phyloP scores from a whole-genome alignment of 768 basidiomycete species.

The Exsudoporus frostii region DNA sequence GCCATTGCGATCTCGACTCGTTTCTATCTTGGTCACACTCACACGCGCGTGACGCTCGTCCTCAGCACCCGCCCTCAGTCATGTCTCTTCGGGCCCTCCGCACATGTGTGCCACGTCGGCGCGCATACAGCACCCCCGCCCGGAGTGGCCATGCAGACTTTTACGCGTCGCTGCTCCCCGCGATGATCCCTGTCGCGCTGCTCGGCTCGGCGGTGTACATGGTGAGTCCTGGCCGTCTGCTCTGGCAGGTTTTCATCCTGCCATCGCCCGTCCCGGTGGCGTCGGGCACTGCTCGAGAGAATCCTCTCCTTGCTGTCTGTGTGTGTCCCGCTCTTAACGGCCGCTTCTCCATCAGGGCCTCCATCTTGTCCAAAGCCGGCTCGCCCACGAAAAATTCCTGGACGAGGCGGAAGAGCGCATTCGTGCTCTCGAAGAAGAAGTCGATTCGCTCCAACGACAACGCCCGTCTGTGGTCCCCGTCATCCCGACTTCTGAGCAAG shows the following conservation, averaged over 20 bases:
- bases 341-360: constrained; percentile 47
- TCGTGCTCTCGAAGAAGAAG: constrained; percentile 55
- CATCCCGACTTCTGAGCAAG: neutral
- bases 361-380: constrained; percentile 55
- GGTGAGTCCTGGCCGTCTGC: constrained; percentile 36
- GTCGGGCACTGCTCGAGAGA: constrained; percentile 6
- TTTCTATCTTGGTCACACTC: constrained; percentile 12
- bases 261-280: constrained; percentile 3
- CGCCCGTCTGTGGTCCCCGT: constrained; percentile 1
- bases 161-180: constrained; percentile 68
- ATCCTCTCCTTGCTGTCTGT: constrained; percentile 1
- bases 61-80: no score
- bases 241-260: neutral
- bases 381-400: constrained; percentile 72
- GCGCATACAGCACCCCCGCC: constrained; percentile 10
- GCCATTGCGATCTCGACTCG: constrained; percentile 4
- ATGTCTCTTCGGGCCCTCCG: constrained; percentile 1
- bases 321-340: constrained; percentile 9
- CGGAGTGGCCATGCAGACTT: constrained; percentile 56
- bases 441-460: constrained; percentile 37
- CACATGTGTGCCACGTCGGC: neutral
- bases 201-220: constrained; percentile 79
- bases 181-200: constrained; percentile 75
- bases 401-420: constrained; percentile 57
- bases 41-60: neutral